Evolutionary conservation across 805 yeast species (phyloP), one percentile per base, ranked within the genome.

Genomic region (Saccharomyces kudriavzevii): DNA sequence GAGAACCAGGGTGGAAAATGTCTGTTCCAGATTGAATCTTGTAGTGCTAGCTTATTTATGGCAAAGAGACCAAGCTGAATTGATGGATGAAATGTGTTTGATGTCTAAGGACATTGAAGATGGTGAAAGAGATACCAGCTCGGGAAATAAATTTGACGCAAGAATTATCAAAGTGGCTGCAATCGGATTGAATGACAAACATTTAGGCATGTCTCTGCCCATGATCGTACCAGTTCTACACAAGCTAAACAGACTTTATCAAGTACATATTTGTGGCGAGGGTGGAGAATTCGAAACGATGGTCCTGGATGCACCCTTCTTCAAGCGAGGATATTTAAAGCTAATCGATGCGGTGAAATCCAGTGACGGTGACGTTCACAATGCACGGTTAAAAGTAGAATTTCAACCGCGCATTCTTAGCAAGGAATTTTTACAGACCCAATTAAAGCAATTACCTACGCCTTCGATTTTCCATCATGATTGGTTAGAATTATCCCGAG

Each of bases 221-320:
- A 79, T 87, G 56, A 73, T 85, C 58, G 79, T 77, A 52, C 86
- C 89, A 0, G 77, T 73, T 0, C 68, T 94, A 65, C 58, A 74
- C 11, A 73, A 73, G 43, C 71, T 91, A 56, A 85, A 90, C 66
- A 55, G 66, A 9, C 71, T 74, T 68, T 91, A 81, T 70, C 96
- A 91, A 1, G 87, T 91, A 13, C 97, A 92, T 67, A 83, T 94
- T 0, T 94, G 99, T 72, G 99, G 99, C 13, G 99, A 94, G 74
- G 99, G 99, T 31, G 99, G 99, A 1, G 99, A 94, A 69, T 94
- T 89, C 69, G 99, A 94, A 68, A 85, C 97, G 0, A 73, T 92
- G 60, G 98, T 92, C 2, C 74, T 94, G 28, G 97, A 94, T 68
- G 89, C 95, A 1, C 96, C 96, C 0, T 84, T 89, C 56, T 94